Base-by-base conservation (phyloP, 176 grass and related monocot species). In the Rhipidocladum racemiflorum region DNA sequence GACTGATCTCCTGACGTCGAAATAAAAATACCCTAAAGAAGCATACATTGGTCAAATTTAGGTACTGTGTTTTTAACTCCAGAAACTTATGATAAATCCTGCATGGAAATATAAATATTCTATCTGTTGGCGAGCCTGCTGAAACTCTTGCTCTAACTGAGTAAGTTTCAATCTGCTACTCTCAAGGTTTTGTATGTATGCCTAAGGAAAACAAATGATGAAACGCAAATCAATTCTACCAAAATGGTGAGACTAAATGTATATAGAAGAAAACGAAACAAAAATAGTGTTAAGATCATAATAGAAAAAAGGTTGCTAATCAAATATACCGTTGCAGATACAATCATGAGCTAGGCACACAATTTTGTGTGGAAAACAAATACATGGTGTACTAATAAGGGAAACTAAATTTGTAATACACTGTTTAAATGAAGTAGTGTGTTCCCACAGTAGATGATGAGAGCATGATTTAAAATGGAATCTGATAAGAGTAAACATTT, bases 181-280 rank as follows among this genome's bases (percentile, higher is more conserved):
- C 81, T 97, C 95, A 85, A 97, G 82, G 81, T 94, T 93, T 89
- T 97, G 95, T 16, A 97, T 88, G 77, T 97, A 97, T 73, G 88
- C 95, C 95, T 97, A 83, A 72, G 27, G 23, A 72, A 86, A 81
- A 85, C 18, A 86, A 49, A 65, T 65, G 29, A 46, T 77, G 65
- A 78, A 84, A 82, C 4, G 20, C 63, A 64, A 84, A 64, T 38
- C 29, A 73, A 65, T 66, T 49, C 65, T 61, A 68, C 20, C 15
- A 70, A 57, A 80, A 53, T 51, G 61, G 9, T 69, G 50, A 20
- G 81, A 51, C 23, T 49, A 61, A 50, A 63, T 24, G 46, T 65
- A 65, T n/a, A 68, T 30, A 61, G 24, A 72, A 62, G 10, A 20
- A 40, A 82, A 59, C 0, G 16, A 2, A 30, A 17, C 2, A 35